phyloP scores from a whole-genome alignment of 768 basidiomycete genomes.

The Astraeus odoratus region DNA sequence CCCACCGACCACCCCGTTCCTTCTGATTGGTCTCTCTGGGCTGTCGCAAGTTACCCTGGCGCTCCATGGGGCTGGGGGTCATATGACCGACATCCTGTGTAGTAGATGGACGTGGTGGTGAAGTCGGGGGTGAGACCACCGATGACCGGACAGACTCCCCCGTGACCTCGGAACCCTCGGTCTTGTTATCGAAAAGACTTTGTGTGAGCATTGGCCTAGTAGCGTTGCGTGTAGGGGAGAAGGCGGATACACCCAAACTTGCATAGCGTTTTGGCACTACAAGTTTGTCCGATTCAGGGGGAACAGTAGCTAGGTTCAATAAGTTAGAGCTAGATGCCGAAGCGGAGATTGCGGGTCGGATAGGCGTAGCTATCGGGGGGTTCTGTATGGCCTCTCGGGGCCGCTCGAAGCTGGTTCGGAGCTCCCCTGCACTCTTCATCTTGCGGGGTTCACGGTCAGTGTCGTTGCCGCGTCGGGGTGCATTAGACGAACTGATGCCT shows the following conservation, averaged over 20 bases:
- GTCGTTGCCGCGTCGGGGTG: slow-evolving; percentile 30
- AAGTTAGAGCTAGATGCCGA: slow-evolving; percentile 71
- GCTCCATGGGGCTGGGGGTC: slow-evolving; percentile 19
- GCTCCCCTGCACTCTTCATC: slow-evolving; percentile 85
- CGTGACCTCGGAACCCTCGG: slow-evolving; percentile 24
- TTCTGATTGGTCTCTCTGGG: slow-evolving; percentile 29
- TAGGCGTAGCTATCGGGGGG: slow-evolving; percentile 28
- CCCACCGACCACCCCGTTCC: slow-evolving; percentile 79
- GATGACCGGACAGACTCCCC: slow-evolving; percentile 17
- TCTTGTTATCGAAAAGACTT: slow-evolving; percentile 45
- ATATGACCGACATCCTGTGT: slow-evolving; percentile 9
- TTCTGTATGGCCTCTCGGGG: slow-evolving; percentile 18
- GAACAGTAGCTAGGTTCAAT: slow-evolving; percentile 29
- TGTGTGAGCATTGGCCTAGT: slow-evolving; percentile 34
- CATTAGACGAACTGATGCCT: slow-evolving; percentile 10
- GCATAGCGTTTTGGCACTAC: slow-evolving; percentile 52
- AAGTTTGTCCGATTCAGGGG: slow-evolving; percentile 31
- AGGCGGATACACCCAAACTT: slow-evolving; percentile 50
- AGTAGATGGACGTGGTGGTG: slow-evolving; percentile 19
- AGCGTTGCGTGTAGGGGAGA: slow-evolving; percentile 27
- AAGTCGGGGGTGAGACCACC: slow-evolving; percentile 19
- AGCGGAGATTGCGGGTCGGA: slow-evolving; percentile 38
- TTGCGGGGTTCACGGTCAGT: slow-evolving; percentile 61
- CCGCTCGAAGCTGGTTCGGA: slow-evolving; percentile 38
- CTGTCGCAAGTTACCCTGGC: slow-evolving; percentile 17